Evolutionary conservation across 805 yeast genomes (phyloP), one percentile per base, ranked within the genome.

Genomic region (Hanseniaspora hatyaiensis): DNA sequence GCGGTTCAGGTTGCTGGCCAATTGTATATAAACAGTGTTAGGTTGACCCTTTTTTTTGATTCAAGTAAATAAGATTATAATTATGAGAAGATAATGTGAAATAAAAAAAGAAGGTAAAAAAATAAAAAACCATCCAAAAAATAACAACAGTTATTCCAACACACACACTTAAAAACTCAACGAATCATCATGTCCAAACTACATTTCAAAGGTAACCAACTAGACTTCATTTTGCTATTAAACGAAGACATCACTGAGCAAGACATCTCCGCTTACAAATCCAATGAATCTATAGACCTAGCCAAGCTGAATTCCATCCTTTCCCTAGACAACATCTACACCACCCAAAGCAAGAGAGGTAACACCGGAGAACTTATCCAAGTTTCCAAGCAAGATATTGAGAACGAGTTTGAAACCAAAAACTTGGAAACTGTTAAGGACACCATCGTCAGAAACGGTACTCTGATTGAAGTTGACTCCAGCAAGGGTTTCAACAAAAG

Each of bases 341-440:
- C 73, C 19, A 73, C 75, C 49, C 71, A 71, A 51, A 68, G 67
- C 20, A 81, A 83, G 39, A 66, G 65, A 34, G 95, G 94, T 28
- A 65, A 77, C 3, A 82, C 76, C 55, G 95, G 95, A 49, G 70
- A 72, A 8, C 59, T 82, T 22, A 83, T 80, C 44, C 78, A 75
- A 56, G 94, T 89, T 2, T 80, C 89, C 6, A 72, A 75, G 49
- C 65, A 68, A 16, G 82, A 78, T 51, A 59, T 85, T 33, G 71
- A 70, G 43, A 73, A 73, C 52, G 92, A 84, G 57, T 85, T 86
- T 54, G 89, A 87, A 24, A 66, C 73, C 22, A 58, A 53, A 8
- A 65, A 70, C 41, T 67, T 65, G 34, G 57, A 61, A 3, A 84
- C 80, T 47, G 79, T 74, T 23, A 70, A 74, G n/a, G 71, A 85